These are phyloP conservation scores for Melastoma candidum DNA, from an alignment of 441 rosid species.

Conservation along the genomic window DNA sequence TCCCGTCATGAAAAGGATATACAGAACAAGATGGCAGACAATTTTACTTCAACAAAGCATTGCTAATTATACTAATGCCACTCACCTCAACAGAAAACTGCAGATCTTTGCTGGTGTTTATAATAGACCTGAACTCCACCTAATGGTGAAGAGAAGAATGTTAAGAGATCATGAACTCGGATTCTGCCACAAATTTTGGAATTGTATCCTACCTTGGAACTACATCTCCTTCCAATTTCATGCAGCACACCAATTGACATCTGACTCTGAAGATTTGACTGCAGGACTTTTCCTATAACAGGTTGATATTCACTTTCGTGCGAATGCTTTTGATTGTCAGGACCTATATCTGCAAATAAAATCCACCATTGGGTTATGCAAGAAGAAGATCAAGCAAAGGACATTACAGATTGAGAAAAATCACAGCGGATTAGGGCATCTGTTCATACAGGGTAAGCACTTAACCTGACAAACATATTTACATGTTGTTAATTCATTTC, in stretches of 20 bases:
- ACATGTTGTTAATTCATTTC: too few species aligned
- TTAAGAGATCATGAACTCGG: conserved; percentile 1
- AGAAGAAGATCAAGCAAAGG: not conserved
- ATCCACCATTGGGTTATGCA: conserved; percentile 1
- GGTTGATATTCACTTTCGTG: conserved; percentile 41
- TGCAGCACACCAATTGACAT: conserved; percentile 73
- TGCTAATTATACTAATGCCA: conserved; percentile 10
- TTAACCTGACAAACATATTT: too few species aligned
- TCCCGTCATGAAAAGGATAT: not conserved
- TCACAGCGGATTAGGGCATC: too few species aligned
- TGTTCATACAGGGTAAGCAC: too few species aligned
- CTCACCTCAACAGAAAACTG: conserved; percentile 95
- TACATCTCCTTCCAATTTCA: conserved; percentile 92
- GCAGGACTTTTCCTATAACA: conserved; percentile 57
- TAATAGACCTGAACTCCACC: conserved; percentile 84
- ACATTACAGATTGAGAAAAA: not conserved
- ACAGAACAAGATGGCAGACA: too few species aligned
- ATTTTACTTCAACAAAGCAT: not conserved
- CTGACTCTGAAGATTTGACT: conserved; percentile 51
- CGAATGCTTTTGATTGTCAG: conserved; percentile 40
- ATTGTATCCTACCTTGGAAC: conserved; percentile 51
- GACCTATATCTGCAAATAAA: conserved; percentile 39
- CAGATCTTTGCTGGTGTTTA: conserved; percentile 86
- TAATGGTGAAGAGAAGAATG: conserved; percentile 20
- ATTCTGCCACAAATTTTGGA: conserved; percentile 1